Evolutionary conservation across 1,284 basidiomycete genomes (phyloP).

Genomic region (Farysia itapuensis): DNA sequence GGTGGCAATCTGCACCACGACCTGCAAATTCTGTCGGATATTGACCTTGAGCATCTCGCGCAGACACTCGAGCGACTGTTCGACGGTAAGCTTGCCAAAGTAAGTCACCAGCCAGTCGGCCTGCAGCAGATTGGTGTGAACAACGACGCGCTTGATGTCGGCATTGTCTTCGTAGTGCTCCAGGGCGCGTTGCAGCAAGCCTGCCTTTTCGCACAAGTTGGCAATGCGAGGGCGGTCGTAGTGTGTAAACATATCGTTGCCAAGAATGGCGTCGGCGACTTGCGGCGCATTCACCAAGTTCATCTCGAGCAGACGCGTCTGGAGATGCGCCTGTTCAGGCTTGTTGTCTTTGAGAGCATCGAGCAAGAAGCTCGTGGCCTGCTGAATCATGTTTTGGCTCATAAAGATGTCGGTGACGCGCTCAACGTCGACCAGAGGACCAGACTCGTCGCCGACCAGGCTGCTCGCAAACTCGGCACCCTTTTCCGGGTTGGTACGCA

Average conservation of each 20-base stretch:
- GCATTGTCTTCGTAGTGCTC: constrained; percentile 94
- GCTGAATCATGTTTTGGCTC: constrained; percentile 99
- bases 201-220: constrained; percentile 97
- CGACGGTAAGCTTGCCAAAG: constrained; percentile 96
- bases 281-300: constrained; percentile 97
- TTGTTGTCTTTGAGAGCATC: constrained; percentile 99
- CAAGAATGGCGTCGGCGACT: constrained; percentile 97
- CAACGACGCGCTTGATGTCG: constrained; percentile 98
- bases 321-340: constrained; percentile 92
- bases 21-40: constrained; percentile 94
- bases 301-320: constrained; percentile 96
- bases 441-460: constrained; percentile 88
- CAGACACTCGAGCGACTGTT: constrained; percentile 93
- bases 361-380: constrained; percentile 94
- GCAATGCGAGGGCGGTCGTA: constrained; percentile 96
- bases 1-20: constrained; percentile 96
- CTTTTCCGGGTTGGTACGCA: constrained; percentile 95
- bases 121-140: constrained; percentile 85
- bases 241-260: constrained; percentile 98
- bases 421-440: constrained; percentile 91
- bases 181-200: constrained; percentile 88
- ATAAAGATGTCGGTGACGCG: constrained; percentile 83
- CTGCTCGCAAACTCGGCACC: constrained; percentile 97
- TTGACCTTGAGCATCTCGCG: constrained; percentile 97
- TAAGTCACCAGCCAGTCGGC: constrained; percentile 96